Base-by-base conservation (phyloP, 768 basidiomycete species). In the Albatrellus ellisii region DNA sequence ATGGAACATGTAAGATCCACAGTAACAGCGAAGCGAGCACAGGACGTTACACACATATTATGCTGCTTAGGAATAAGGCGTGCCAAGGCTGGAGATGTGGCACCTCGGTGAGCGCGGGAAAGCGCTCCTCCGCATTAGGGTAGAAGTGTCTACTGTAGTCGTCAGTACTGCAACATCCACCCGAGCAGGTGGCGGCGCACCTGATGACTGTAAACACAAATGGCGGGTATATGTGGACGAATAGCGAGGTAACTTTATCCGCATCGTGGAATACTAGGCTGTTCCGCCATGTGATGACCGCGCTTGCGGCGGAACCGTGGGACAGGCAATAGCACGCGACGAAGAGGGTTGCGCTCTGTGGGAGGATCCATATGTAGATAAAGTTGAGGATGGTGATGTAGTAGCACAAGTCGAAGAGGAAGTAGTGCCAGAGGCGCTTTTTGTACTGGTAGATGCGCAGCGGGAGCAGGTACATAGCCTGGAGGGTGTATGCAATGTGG, bases 281-380 rank as follows among this genome's bases (percentile, higher is more conserved):
- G 55, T 99, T 99, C 46, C 95, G 73, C 95, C 95, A 99, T 8
- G 94, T 97, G 51, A 97, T 87, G 37, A 98, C 91, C 0, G 94
- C 92, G 39, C 85, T 88, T 0, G 88, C 92, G 25, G 95, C 72
- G 0, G 85, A 75, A 0, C 91, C 95, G 56, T 95, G 81, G 0
- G 89, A 85, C 20, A 98, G 71, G 50, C 87, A 86, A 55, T 95
- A 98, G 54, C 88, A 92, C 4, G 91, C 87, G 38, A 88, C 74
- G 61, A 94, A 97, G 14, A 98, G 69, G 2, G 74, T 65, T 5
- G 80, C 65, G 44, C 72, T 89, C 4, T 67, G 64, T 0, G 95
- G 94, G 47, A 94, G 64, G 34, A 89, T 52, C 92, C 92, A 99
- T 52, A 99, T 69, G 66, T 78, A 99, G 50, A 95, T 53, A 48